Evolutionary conservation across 2,329 filamentous ascomycete species (phyloP).

Genomic region (Dryadomyces sulphureus): DNA sequence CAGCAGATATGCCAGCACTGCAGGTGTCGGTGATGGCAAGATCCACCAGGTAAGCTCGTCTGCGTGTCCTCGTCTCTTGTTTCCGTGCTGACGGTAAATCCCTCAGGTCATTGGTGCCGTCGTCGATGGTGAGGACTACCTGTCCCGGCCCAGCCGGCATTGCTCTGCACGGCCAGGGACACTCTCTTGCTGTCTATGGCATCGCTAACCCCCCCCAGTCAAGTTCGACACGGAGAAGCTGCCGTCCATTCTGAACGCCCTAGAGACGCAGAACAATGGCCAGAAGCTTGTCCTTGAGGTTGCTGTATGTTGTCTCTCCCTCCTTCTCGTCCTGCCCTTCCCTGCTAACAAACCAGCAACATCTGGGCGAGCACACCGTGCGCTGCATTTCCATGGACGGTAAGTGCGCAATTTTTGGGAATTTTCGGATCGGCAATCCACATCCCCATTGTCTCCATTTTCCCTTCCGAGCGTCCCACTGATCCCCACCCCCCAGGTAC

Average conservation of each 20-base stretch:
- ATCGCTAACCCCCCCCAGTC: no score
- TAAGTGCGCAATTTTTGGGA: no score
- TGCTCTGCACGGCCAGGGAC: no score
- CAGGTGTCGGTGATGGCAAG: constrained; percentile 47
- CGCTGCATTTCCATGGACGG: constrained; percentile 99
- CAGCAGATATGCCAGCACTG: constrained; percentile 44
- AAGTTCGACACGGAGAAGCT: constrained; percentile 94
- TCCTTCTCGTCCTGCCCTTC: constrained; percentile 9
- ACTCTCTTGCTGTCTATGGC: no score
- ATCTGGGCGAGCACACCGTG: constrained; percentile 97
- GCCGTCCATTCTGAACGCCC: constrained; percentile 92
- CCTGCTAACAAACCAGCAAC: constrained; percentile 51
- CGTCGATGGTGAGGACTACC: constrained; percentile 68
- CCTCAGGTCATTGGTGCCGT: constrained; percentile 93
- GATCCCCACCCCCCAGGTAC: no score
- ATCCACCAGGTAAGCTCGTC: constrained; percentile 46
- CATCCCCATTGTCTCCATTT: no score
- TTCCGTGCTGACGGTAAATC: constrained; percentile 16
- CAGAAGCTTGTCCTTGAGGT: constrained; percentile 95
- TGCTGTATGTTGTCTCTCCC: no score
- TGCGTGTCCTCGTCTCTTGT: neutral
- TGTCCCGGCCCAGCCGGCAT: neutral
- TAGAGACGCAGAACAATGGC: constrained; percentile 80
- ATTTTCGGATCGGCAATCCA: no score
- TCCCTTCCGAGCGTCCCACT: no score